Evolutionary conservation across 768 basidiomycete species (phyloP).

Genomic region (Cystobasidium tubakii): DNA sequence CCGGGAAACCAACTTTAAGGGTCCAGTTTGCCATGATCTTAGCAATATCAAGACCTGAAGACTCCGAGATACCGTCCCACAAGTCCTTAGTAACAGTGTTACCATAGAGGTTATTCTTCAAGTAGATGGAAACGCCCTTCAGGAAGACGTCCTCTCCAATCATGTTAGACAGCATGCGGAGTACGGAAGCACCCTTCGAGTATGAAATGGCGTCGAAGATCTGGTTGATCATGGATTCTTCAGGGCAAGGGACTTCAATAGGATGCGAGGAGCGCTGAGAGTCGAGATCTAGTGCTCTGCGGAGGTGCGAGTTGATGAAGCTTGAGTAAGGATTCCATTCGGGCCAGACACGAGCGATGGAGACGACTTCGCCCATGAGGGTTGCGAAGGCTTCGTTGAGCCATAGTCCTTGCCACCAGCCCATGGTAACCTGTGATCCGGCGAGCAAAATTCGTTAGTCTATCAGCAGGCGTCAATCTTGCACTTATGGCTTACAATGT

Average conservation of each 20-base stretch:
- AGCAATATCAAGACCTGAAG: conserved; percentile 67
- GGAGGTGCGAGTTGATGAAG: conserved; percentile 73
- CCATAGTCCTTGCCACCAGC: conserved; percentile 65
- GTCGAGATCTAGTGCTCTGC: conserved; percentile 72
- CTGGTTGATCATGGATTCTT: conserved; percentile 61
- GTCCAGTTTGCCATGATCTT: conserved; percentile 89
- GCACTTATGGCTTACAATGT: conserved; percentile 55
- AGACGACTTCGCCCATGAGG: conserved; percentile 50
- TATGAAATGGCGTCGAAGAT: conserved; percentile 77
- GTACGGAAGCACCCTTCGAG: conserved; percentile 57
- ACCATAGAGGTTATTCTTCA: conserved; percentile 76
- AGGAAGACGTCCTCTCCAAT: conserved; percentile 80
- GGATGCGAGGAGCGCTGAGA: conserved; percentile 83
- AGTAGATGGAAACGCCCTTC: conserved; percentile 62
- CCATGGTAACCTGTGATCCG: conserved; percentile 61
- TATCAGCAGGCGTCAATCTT: neutral
- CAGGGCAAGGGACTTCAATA: conserved; percentile 82
- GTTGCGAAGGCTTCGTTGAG: conserved; percentile 44
- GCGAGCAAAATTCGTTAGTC: neutral
- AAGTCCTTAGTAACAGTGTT: conserved; percentile 80
- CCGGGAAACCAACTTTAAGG: conserved; percentile 81
- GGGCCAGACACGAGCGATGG: conserved; percentile 55
- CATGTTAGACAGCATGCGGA: conserved; percentile 83
- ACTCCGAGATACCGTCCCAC: conserved; percentile 74
- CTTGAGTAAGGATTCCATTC: conserved; percentile 68